A percentile compares a stretch with the other conserved stretches of the same genome.
These are phyloP conservation scores for Lepidium aucheri DNA, from an alignment of 345 rosid genomes.

Conservation along the genomic window DNA sequence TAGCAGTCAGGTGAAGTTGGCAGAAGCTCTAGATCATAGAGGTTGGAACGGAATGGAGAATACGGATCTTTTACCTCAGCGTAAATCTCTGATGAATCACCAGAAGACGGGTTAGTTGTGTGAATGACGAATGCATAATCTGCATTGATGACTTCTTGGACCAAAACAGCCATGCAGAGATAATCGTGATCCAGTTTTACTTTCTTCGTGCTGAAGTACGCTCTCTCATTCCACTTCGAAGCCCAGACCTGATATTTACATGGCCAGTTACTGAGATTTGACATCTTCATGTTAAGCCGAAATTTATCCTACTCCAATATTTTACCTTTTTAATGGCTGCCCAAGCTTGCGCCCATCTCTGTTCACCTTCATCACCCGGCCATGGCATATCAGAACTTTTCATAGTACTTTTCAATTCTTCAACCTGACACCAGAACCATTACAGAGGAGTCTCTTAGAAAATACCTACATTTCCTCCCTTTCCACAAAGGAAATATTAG, in stretches of 20 bases:
- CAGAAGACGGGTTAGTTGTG: slow-evolving; percentile 94
- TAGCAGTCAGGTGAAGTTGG: neutral
- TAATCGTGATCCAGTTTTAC: slow-evolving; percentile 83
- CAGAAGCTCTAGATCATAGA: neutral
- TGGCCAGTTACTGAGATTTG: slow-evolving; percentile 8
- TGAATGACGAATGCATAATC: slow-evolving; percentile 98
- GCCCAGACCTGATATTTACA: slow-evolving; percentile 77
- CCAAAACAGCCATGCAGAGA: slow-evolving; percentile 98
- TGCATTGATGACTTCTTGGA: slow-evolving; percentile 91
- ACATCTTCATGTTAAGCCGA: neutral
- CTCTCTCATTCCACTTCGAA: slow-evolving; percentile 99
- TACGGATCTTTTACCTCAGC: slow-evolving; percentile 54
- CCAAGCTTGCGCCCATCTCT: slow-evolving; percentile 98
- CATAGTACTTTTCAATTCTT: slow-evolving; percentile 81
- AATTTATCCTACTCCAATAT: neutral
- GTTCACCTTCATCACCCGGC: slow-evolving; percentile 97
- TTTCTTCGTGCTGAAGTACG: slow-evolving; percentile 90
- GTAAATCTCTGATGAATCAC: slow-evolving; percentile 83
- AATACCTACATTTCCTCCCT: neutral
- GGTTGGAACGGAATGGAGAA: neutral
- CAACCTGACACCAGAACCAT: slow-evolving; percentile 45
- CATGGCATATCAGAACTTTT: slow-evolving; percentile 87
- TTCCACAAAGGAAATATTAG: neutral
- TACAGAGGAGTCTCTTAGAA: slow-evolving; percentile 3
- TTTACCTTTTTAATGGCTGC: slow-evolving; percentile 83